Percentiles rank a stretch among this genome's conserved stretches.
phyloP scores from a whole-genome alignment of 1,284 basidiomycete genomes.

The Fomitopsis schrenkii region DNA sequence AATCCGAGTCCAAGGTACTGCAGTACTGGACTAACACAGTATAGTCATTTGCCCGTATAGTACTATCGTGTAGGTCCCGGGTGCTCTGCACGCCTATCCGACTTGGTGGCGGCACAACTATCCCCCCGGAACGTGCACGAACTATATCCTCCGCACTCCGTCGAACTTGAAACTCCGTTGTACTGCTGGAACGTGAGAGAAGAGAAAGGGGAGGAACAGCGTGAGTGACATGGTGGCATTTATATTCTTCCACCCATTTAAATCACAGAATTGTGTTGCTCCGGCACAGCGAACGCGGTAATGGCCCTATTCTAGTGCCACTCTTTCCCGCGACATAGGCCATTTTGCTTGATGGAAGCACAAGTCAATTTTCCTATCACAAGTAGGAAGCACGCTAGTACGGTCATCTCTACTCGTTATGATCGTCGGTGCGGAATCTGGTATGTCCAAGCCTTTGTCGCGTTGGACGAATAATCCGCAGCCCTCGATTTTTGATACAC shows the following conservation, averaged over 20 bases:
- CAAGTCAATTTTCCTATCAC: slow-evolving; percentile 4
- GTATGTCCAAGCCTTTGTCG: neutral
- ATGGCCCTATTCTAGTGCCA: neutral
- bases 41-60: no score
- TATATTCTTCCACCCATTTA: neutral
- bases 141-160: no score
- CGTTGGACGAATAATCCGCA: neutral
- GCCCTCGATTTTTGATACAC: no score
- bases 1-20: no score
- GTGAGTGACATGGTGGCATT: neutral
- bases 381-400: neutral
- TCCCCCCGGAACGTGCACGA: no score
- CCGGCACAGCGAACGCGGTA: neutral
- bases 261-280: neutral
- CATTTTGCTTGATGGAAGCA: neutral
- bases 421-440: neutral
- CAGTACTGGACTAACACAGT: no score
- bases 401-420: neutral
- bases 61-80: no score
- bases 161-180: no score
- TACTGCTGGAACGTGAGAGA: no score
- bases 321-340: neutral
- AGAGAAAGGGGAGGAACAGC: no score
- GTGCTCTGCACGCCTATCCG: no score
- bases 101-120: no score